Conservation (phyloP, 148 eudicot species). For the Bassia scoparia region DNA sequence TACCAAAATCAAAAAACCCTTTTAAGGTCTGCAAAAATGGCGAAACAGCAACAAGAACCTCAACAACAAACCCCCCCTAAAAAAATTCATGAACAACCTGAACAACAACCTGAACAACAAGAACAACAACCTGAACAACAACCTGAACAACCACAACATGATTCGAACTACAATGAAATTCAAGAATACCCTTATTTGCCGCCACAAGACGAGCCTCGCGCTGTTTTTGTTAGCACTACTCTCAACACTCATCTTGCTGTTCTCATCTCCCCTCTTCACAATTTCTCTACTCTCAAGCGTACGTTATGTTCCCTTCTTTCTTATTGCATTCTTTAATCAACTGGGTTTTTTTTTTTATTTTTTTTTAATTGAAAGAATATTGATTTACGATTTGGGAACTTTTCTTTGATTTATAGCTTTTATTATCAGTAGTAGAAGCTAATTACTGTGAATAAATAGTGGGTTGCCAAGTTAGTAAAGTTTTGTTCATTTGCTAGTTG, state of each 20-base stretch:
- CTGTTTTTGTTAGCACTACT: constrained; percentile 62
- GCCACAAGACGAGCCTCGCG: neutral
- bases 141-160: constrained; percentile 5
- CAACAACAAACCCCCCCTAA: too few species aligned
- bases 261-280: constrained; percentile 35
- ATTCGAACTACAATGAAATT: constrained; percentile 12
- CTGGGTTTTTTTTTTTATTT: neutral
- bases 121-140: constrained; percentile 21
- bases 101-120: too few species aligned
- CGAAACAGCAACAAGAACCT: too few species aligned
- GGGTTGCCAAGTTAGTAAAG: neutral
- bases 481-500: neutral
- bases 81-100: too few species aligned
- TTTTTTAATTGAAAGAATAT: too few species aligned
- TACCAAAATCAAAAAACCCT: too few species aligned
- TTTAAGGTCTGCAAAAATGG: too few species aligned
- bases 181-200: neutral
- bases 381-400: too few species aligned
- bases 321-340: neutral
- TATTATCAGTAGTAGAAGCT: too few species aligned
- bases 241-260: constrained; percentile 55
- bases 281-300: constrained; percentile 52
- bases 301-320: neutral
- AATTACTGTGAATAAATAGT: too few species aligned
- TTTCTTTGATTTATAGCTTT: too few species aligned